A percentile compares a stretch with the other conserved stretches of the same genome.
Evolutionary conservation across 2,329 filamentous ascomycete genomes (phyloP).

Genomic region (Blastomyces percursus): DNA sequence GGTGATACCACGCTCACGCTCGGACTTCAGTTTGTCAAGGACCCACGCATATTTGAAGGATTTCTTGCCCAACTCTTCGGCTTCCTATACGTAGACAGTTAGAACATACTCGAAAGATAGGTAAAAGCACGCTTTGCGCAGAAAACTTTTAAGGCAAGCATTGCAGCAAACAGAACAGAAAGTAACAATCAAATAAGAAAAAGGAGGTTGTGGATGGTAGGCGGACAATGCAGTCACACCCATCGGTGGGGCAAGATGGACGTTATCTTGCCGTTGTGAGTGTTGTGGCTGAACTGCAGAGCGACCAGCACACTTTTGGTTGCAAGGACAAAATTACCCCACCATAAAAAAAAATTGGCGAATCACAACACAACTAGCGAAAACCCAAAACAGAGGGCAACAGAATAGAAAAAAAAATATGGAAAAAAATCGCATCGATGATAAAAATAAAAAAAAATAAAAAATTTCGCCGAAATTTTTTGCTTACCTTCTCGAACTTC

Average conservation of each 20-base stretch:
- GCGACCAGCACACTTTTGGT: background rate
- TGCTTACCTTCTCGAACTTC: conserved; percentile 99
- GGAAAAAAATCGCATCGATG: conserved; percentile 11
- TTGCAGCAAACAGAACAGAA: background rate
- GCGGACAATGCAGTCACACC: background rate
- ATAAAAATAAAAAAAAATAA: conserved; percentile 7
- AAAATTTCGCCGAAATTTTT: conserved; percentile 8
- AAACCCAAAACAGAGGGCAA: conserved; percentile 13
- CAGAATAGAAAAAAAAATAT: conserved; percentile 18
- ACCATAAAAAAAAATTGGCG: background rate
- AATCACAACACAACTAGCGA: background rate
- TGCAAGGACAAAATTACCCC: conserved; percentile 1
- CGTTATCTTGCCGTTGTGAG: background rate
- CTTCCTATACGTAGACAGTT: conserved; percentile 56
- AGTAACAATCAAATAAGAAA: background rate
- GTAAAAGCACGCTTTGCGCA: background rate
- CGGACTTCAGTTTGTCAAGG: conserved; percentile 99
- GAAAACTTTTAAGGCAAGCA: too few species aligned
- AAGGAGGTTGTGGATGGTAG: background rate
- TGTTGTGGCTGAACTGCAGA: background rate
- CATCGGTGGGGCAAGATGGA: background rate
- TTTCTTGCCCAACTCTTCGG: conserved; percentile 97
- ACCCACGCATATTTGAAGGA: conserved; percentile 99
- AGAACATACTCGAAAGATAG: conserved; percentile 7
- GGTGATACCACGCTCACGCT: conserved; percentile 99